These are phyloP conservation scores for Euphorbia tirucalli DNA, from an alignment of 345 rosid genomes.

Conservation along the genomic window DNA sequence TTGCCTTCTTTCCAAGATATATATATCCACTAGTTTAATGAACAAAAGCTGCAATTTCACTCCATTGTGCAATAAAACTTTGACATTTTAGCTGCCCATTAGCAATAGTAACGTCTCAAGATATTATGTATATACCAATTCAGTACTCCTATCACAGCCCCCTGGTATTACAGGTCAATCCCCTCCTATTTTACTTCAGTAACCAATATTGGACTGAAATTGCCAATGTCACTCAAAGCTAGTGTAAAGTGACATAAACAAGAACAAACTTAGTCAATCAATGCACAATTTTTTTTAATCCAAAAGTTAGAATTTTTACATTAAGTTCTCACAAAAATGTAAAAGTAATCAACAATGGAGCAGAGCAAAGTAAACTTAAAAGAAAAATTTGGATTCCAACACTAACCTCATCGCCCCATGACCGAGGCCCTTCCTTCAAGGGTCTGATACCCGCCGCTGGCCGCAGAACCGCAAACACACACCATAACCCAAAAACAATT, in stretches of 20 bases:
- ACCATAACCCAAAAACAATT: conserved; percentile 50
- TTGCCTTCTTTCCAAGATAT: background rate
- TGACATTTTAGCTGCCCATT: background rate
- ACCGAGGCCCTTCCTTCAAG: conserved; percentile 69
- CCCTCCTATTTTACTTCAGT: background rate
- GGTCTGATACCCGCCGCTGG: conserved; percentile 73
- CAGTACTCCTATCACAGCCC: background rate
- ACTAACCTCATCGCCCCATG: conserved; percentile 98
- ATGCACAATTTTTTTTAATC: conserved; percentile 9
- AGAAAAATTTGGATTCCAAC: conserved; percentile 4
- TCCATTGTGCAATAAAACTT: conserved; percentile 1
- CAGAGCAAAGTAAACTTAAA: conserved; percentile 13
- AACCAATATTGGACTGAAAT: background rate
- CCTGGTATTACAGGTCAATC: background rate
- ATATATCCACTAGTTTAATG: background rate
- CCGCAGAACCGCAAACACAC: conserved; percentile 43
- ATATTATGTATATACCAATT: background rate
- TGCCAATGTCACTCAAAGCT: background rate
- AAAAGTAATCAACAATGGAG: conserved; percentile 11
- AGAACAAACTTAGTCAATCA: conserved; percentile 17
- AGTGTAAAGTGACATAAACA: conserved; percentile 1
- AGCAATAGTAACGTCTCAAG: background rate
- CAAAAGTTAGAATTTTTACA: conserved; percentile 11
- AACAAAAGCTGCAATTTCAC: background rate
- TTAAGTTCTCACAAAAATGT: background rate